These are phyloP conservation scores for Starmerella bombicola DNA, from an alignment of 805 yeast species.

Conservation along the genomic window DNA sequence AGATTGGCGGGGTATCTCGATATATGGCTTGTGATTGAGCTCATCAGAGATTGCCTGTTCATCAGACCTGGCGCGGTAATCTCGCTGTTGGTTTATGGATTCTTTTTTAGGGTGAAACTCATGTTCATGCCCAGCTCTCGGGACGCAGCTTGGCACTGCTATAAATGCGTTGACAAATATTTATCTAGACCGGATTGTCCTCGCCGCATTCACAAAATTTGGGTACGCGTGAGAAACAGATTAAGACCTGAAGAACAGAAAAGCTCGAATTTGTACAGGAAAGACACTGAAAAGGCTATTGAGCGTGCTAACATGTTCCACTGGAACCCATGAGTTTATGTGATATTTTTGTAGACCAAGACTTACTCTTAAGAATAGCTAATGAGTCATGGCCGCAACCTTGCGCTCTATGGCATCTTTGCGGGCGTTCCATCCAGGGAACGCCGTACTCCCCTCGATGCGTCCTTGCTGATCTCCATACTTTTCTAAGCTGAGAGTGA, in stretches of 20 bases:
- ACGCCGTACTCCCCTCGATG: conserved; percentile 70
- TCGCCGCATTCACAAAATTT: conserved; percentile 34
- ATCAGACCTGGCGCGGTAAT: conserved; percentile 55
- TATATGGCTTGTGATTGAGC: conserved; percentile 34
- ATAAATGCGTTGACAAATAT: conserved; percentile 44
- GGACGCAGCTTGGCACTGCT: conserved; percentile 49
- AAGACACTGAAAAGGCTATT: conserved; percentile 19
- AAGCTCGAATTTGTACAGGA: conserved; percentile 3
- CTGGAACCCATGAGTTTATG: too few relatives aligned
- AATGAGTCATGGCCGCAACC: neutral
- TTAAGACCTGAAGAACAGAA: conserved; percentile 18
- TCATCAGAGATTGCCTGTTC: conserved; percentile 38
- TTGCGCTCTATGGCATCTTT: neutral
- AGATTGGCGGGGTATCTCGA: conserved; percentile 39
- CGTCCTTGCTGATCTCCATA: conserved; percentile 54
- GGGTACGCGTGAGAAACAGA: conserved; percentile 36
- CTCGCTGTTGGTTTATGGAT: conserved; percentile 34
- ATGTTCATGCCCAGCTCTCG: conserved; percentile 60
- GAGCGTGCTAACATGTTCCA: conserved; percentile 13
- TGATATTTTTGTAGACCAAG: too few relatives aligned
- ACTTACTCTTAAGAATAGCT: too few relatives aligned
- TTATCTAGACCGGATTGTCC: conserved; percentile 41
- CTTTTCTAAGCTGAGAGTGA: conserved; percentile 4
- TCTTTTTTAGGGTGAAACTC: conserved; percentile 60
- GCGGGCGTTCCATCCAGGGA: conserved; percentile 85